These are phyloP conservation scores for Colletotrichum noveboracense DNA, from an alignment of 2,329 filamentous ascomycete species.

Conservation along the genomic window DNA sequence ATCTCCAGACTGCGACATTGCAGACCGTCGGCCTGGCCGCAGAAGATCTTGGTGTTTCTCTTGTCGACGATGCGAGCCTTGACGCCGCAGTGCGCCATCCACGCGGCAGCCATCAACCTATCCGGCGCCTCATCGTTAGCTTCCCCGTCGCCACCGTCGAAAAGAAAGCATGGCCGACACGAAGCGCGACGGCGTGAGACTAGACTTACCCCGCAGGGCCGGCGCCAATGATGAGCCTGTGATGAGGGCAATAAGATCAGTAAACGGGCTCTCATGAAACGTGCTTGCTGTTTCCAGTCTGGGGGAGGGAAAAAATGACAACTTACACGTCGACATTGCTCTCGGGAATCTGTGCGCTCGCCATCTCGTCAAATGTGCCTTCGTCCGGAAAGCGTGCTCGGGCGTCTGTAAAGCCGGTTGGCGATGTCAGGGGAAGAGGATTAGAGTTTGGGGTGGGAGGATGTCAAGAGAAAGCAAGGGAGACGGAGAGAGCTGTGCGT, in stretches of 20 bases:
- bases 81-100: slow-evolving; percentile 46
- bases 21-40: slow-evolving; percentile 50
- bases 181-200: background rate
- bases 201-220: slow-evolving; percentile 28
- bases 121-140: slow-evolving; percentile 27
- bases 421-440: background rate
- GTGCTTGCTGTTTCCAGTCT: background rate
- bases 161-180: background rate
- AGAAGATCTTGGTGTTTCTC: slow-evolving; percentile 41
- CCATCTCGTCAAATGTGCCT: background rate
- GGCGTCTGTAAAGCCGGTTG: background rate
- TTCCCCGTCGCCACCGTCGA: background rate
- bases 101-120: slow-evolving; percentile 48
- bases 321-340: slow-evolving; percentile 33
- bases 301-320: background rate
- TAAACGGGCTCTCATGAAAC: background rate
- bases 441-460: background rate
- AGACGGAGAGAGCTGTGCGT: background rate
- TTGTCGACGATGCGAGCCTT: slow-evolving; percentile 51
- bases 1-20: slow-evolving; percentile 74
- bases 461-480: background rate
- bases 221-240: slow-evolving; percentile 45
- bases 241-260: slow-evolving; percentile 2
- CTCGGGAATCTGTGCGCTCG: slow-evolving; percentile 10
- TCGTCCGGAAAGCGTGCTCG: background rate